Conservation (phyloP, 139 green algal species). For the Chlamydomonas incerta region DNA sequence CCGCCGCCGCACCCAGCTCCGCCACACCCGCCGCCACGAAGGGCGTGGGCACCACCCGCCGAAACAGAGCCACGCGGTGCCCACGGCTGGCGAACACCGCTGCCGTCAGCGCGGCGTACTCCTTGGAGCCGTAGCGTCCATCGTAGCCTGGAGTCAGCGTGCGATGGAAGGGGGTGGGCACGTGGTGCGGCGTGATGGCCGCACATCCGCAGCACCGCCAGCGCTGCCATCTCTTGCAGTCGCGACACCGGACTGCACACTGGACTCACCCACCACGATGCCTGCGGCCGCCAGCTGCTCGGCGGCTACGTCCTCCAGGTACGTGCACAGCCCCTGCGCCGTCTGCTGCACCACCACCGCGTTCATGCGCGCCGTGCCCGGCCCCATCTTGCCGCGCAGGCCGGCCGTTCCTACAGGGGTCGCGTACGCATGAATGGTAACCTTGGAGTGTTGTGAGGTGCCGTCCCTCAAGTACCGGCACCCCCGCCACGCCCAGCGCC, state of each 20-base stretch:
- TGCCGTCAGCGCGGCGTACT: conserved; percentile 71
- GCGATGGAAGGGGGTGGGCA: too few relatives aligned
- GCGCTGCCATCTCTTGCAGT: too few relatives aligned
- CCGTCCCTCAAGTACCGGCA: too few relatives aligned
- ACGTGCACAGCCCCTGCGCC: conserved; percentile 72
- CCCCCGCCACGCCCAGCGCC: too few relatives aligned
- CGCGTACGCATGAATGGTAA: background rate
- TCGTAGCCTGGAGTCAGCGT: conserved; percentile 67
- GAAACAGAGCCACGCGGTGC: conserved; percentile 58
- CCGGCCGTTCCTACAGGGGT: conserved; percentile 74
- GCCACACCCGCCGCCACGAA: conserved; percentile 74
- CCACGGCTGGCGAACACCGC: conserved; percentile 60
- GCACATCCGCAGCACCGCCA: background rate
- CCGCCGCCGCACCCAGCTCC: conserved; percentile 71
- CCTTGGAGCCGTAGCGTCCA: conserved; percentile 59
- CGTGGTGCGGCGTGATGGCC: too few relatives aligned
- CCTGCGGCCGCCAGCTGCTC: conserved; percentile 23
- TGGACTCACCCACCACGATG: conserved; percentile 54
- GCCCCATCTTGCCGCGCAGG: conserved; percentile 76
- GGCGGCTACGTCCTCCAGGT: conserved; percentile 31
- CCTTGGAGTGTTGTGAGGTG: too few relatives aligned
- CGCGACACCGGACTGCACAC: too few relatives aligned
- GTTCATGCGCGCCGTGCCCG: conserved; percentile 85
- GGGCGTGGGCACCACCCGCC: conserved; percentile 50
- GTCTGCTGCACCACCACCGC: conserved; percentile 79